phyloP scores from a whole-genome alignment of 176 grass and related monocot genomes.

The Phoenix dactylifera region DNA sequence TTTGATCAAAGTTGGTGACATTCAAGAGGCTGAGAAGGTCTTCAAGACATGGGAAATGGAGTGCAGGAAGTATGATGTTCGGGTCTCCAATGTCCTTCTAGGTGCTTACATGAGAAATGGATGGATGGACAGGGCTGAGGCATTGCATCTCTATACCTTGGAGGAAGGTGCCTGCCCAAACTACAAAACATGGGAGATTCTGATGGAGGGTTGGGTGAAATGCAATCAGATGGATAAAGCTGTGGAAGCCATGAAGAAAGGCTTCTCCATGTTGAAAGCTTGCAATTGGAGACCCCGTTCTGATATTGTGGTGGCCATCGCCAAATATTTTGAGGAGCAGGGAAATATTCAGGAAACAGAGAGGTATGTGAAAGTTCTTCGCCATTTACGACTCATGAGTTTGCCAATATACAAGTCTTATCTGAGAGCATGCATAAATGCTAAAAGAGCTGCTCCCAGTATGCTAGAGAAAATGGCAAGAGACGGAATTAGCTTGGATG shows the following conservation, averaged over 20 bases:
- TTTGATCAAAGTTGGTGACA: conserved; percentile 54
- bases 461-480: conserved; percentile 44
- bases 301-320: conserved; percentile 38
- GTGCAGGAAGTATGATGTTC: conserved; percentile 45
- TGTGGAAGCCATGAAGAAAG: conserved; percentile 59
- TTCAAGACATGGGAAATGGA: conserved; percentile 64
- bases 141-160: conserved; percentile 54
- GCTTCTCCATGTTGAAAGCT: conserved; percentile 44
- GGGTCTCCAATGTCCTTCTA: conserved; percentile 75
- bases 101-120: conserved; percentile 80
- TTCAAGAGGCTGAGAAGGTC: conserved; percentile 48
- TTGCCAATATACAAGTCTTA: conserved; percentile 62
- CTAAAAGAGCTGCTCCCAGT: conserved; percentile 25
- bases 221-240: conserved; percentile 65
- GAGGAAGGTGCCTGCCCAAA: conserved; percentile 61
- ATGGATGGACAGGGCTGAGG: conserved; percentile 78
- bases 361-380: conserved; percentile 46
- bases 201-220: conserved; percentile 66
- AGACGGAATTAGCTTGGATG: conserved; percentile 57
- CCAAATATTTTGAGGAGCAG: conserved; percentile 55
- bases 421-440: conserved; percentile 60
- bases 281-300: conserved; percentile 56
- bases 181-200: conserved; percentile 88
- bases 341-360: conserved; percentile 24
- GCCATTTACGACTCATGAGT: conserved; percentile 40